Percentiles rank a stretch among this genome's conserved stretches.
Evolutionary conservation across 2,329 filamentous ascomycete genomes (phyloP).

Genomic region (Cladosporium velox): DNA sequence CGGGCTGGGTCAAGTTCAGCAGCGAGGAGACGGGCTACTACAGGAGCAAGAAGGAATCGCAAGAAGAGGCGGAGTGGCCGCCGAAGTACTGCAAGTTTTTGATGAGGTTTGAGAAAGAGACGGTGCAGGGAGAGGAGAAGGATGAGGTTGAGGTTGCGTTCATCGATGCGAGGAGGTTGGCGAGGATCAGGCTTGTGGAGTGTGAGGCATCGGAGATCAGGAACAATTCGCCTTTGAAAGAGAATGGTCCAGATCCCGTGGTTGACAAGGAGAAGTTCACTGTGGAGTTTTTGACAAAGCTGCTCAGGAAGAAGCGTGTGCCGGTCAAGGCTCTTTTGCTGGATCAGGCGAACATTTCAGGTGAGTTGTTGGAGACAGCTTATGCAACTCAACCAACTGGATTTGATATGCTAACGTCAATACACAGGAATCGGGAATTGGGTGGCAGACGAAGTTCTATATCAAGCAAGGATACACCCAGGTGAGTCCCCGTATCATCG

Average conservation of each 20-base stretch:
- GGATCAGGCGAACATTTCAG: slow-evolving; percentile 81
- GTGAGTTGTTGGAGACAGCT: neutral
- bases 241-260: slow-evolving; percentile 93
- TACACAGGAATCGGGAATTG: slow-evolving; percentile 82
- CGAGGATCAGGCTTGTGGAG: slow-evolving; percentile 77
- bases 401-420: neutral
- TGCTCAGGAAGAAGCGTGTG: slow-evolving; percentile 74
- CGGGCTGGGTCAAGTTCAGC: slow-evolving; percentile 85
- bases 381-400: neutral
- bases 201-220: slow-evolving; percentile 76
- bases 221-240: slow-evolving; percentile 73
- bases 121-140: slow-evolving; percentile 28
- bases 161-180: slow-evolving; percentile 78
- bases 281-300: slow-evolving; percentile 69
- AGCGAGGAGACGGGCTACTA: slow-evolving; percentile 79
- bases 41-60: slow-evolving; percentile 58
- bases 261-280: slow-evolving; percentile 77
- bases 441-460: slow-evolving; percentile 94
- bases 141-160: slow-evolving; percentile 71
- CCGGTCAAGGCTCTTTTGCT: slow-evolving; percentile 87
- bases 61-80: slow-evolving; percentile 77
- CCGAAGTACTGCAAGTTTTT: slow-evolving; percentile 88
- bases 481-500: neutral
- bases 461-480: slow-evolving; percentile 84
- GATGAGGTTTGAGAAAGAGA: slow-evolving; percentile 56